Conservation (phyloP, 2,329 filamentous ascomycete species). For the Trichoderma sp. region DNA sequence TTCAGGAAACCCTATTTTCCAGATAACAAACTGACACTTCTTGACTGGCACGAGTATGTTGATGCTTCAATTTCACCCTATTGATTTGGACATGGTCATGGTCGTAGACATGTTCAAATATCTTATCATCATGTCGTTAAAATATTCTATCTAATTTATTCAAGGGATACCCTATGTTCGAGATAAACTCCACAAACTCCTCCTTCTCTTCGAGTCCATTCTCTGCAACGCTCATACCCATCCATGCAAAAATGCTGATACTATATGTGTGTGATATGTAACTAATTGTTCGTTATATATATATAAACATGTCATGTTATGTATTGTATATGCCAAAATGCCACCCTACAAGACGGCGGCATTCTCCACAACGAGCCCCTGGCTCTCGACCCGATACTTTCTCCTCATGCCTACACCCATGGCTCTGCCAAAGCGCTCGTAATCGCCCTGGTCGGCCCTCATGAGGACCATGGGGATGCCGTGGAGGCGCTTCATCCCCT, state of each 20-base stretch:
- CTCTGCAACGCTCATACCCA: background rate
- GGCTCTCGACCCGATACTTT: conserved; percentile 77
- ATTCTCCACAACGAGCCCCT: conserved; percentile 78
- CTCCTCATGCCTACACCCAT: conserved; percentile 72
- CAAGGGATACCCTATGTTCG: background rate
- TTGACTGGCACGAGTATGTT: background rate
- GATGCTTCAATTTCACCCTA: background rate
- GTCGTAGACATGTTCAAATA: background rate
- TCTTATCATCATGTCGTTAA: background rate
- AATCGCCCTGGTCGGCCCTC: conserved; percentile 63
- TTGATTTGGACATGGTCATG: background rate
- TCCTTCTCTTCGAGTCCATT: background rate
- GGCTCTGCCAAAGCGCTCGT: conserved; percentile 63
- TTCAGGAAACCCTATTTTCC: no score
- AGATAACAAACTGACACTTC: background rate
- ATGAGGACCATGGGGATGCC: conserved; percentile 84
- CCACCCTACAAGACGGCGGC: conserved; percentile 58
- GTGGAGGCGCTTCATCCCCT: conserved; percentile 67
- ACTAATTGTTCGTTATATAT: background rate
- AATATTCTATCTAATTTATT: background rate
- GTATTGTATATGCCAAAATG: background rate
- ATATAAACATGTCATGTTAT: background rate
- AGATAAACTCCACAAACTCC: background rate
- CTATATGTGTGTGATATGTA: background rate
- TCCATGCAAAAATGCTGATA: background rate